These are phyloP conservation scores for Acorus gramineus DNA, from an alignment of 106 monocot species.

Conservation along the genomic window DNA sequence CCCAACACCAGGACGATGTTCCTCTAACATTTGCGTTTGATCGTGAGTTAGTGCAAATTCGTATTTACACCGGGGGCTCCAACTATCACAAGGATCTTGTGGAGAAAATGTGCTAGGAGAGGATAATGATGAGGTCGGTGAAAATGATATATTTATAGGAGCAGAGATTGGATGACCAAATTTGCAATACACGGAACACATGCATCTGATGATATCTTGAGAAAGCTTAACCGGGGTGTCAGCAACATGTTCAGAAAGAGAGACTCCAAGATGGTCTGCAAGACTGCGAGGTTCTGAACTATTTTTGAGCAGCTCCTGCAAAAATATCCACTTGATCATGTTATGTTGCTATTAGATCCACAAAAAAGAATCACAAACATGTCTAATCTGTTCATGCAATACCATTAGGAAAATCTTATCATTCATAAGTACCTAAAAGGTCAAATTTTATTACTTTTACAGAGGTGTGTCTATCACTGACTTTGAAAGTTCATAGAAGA, in stretches of 20 bases:
- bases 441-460: no score
- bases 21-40: conserved; percentile 21
- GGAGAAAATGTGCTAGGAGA: conserved; percentile 64
- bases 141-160: conserved; percentile 18
- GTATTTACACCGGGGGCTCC: conserved; percentile 47
- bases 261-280: conserved; percentile 63
- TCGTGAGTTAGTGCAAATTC: conserved; percentile 32
- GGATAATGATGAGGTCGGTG: conserved; percentile 50
- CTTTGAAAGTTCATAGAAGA: no score
- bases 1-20: conserved; percentile 19
- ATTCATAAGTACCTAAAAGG: no score
- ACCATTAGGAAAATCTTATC: no score
- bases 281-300: conserved; percentile 39
- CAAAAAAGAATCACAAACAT: no score
- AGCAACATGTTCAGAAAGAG: conserved; percentile 47
- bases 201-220: conserved; percentile 83
- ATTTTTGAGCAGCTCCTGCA: conserved; percentile 27
- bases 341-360: no score
- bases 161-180: conserved; percentile 30
- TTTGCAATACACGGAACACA: conserved; percentile 70
- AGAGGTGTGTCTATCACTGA: no score
- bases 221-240: conserved; percentile 62
- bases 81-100: conserved; percentile 34
- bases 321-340: not conserved
- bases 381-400: no score